Base-by-base conservation (phyloP, 139 green algal species). In the Chlamydomonas sphaeroides region DNA sequence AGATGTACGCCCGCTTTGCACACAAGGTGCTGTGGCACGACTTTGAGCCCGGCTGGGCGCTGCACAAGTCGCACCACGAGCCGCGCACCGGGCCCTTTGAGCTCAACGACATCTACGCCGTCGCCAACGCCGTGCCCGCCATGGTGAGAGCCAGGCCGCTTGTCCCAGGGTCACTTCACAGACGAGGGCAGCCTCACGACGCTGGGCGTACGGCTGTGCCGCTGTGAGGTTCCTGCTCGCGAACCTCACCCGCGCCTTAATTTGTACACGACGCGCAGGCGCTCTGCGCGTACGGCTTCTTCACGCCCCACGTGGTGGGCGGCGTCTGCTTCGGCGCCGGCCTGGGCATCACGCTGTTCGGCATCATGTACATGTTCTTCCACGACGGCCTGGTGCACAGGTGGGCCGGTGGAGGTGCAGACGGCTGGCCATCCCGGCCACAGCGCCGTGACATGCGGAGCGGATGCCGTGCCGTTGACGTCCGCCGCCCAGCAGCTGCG, bases 301-400 rank as follows among this genome's bases (percentile, higher is more conserved):
- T 98, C 33, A 95, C 91, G 61, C 92, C 94, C 23, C 90, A 89
- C 63, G 49, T 98, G 18, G 67, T 90, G 30, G 93, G 92, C 32
- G 92, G 91, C 69, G 41, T 97, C 32, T 97, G 90, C 85, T 99
- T 98, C 80, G 96, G 96, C 26, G 89, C 92, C 25, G 97, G 97
- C 3, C 88, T 99, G 57, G 97, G 97, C 86, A 99, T 99, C 89
- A 98, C 96, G 2, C 84, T 98, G 4, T 99, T 98, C 76, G 97
- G 97, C 65, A 98, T 98, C 65, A 90, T 84, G 28, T 99, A 99
- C 93, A 98, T 99, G 96, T 99, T 99, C 89, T 91, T 99, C 30
- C 97, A 99, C 85, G 97, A 99, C 84, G 97, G 97, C 45, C 84
- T 99, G 28, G 96, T 99, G 39, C 97, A 99, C 92, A 84, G n/a